Base-by-base conservation (phyloP, 2,329 filamentous ascomycete genomes). In the Cylindrodendrum hubeiense region DNA sequence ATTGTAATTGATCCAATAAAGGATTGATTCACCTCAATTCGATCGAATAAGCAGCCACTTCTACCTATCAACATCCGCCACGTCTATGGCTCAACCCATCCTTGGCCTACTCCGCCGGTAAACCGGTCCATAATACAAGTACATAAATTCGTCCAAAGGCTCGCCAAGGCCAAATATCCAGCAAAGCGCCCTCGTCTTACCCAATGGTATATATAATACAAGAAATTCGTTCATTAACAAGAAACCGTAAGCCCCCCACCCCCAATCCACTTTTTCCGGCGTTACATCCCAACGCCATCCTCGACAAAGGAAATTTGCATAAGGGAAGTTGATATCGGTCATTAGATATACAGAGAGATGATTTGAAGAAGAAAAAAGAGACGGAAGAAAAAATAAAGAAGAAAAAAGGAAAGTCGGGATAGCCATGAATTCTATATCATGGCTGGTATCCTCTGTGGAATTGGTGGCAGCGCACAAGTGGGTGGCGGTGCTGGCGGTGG, bases 401-500 rank as follows among this genome's bases (percentile, higher is more conserved):
- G 60, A 41, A 66, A 55, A 59, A 66, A 54, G 47, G 67, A 49
- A 60, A 24, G 44, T 61, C 22, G 43, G 39, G 47, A 55, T 17
- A 43, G 44, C 30, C 44, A 59, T 53, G 24, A 30, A 24, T 5
- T 64, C 17, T 51, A 75, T n/a, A 65, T 66, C 49, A 60, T 70
- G 52, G 67, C 62, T 44, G 65, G 65, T 46, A 66, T 63, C 28
- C 72, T 75, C 15, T 70, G 63, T 5, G 86, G 86, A 41, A 88
- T 80, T 0, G 87, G 86, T 19, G 87, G 87, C 22, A 89, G 79
- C 15, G 86, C 86, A 67, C 83, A 83, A 12, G 79, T 87, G 24
- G 87, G 87, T 5, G 87, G 87, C 7, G 87, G 87, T 15, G 81
- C 84, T 17, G 83, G 86, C 2, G 86, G 86, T 30, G 86, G 86